A percentile compares a stretch with the other conserved stretches of the same genome.
These are phyloP conservation scores for Fusarium sp. DNA, from an alignment of 2,329 filamentous ascomycete genomes.

Conservation along the genomic window DNA sequence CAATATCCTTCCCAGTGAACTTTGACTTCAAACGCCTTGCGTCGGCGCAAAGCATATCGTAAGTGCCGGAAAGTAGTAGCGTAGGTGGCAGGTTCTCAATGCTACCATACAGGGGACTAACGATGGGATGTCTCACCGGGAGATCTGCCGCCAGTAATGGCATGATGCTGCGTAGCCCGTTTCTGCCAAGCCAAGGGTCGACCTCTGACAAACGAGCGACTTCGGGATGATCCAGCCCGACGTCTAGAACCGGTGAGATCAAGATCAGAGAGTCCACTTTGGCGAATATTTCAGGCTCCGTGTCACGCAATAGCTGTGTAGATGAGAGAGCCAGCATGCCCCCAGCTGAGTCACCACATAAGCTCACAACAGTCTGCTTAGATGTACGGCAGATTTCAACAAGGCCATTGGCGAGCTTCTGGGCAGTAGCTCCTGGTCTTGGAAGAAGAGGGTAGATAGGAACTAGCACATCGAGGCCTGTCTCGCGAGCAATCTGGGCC, in stretches of 20 bases:
- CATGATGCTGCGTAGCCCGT: not conserved
- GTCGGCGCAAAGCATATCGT: slow-evolving; percentile 8
- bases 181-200: slow-evolving; percentile 5
- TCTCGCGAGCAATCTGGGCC: not conserved
- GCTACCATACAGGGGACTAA: slow-evolving; percentile 3
- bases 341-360: slow-evolving; percentile 8
- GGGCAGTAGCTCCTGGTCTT: slow-evolving; percentile 1
- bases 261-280: not conserved
- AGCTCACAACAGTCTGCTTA: not conserved
- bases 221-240: slow-evolving; percentile 1
- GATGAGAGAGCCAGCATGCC: not conserved
- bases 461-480: not conserved
- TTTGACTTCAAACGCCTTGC: slow-evolving; percentile 9
- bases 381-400: slow-evolving; percentile 4
- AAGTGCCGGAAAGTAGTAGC: not conserved
- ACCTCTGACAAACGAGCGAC: not conserved
- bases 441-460: slow-evolving; percentile 15
- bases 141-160: not conserved
- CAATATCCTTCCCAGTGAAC: not conserved
- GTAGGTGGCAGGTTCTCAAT: not conserved
- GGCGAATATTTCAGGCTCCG: not conserved
- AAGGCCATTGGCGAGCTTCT: not conserved
- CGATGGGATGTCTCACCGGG: not conserved
- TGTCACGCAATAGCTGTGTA: not conserved
- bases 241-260: not conserved